phyloP scores from a whole-genome alignment of 1,284 basidiomycete species.

The Schizophyllum commune region DNA sequence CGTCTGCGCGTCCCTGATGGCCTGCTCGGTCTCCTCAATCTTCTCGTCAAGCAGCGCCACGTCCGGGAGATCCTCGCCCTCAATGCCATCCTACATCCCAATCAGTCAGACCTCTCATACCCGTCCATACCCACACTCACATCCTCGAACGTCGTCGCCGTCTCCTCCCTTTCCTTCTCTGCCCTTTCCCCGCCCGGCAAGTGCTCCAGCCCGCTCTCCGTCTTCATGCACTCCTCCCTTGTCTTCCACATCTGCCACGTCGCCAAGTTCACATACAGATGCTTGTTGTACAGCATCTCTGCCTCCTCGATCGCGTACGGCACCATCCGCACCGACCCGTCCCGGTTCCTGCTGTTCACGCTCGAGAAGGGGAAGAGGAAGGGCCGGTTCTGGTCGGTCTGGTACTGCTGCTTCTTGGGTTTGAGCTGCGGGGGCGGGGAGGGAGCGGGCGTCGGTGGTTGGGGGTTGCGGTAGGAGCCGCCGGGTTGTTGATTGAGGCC shows the following conservation, averaged over 20 bases:
- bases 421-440: conserved; percentile 84
- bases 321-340: conserved; percentile 58
- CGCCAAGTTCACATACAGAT: conserved; percentile 87
- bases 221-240: conserved; percentile 89
- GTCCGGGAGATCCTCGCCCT: conserved; percentile 56
- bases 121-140: conserved; percentile 21
- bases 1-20: conserved; percentile 47
- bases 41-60: conserved; percentile 63
- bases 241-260: conserved; percentile 94
- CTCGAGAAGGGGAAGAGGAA: conserved; percentile 94
- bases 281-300: conserved; percentile 81
- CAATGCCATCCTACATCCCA: conserved; percentile 42
- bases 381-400: conserved; percentile 92
- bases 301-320: conserved; percentile 97
- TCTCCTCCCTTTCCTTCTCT: conserved; percentile 14
- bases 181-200: conserved; percentile 61
- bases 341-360: conserved; percentile 22
- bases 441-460: conserved; percentile 85
- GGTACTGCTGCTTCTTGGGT: conserved; percentile 97
- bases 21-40: conserved; percentile 58
- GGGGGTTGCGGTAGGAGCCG: conserved; percentile 45
- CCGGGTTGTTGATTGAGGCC: conserved; percentile 39
- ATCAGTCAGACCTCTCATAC: conserved; percentile 4
- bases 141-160: conserved; percentile 18
- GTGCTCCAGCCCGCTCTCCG: conserved; percentile 85